phyloP scores from a whole-genome alignment of 805 yeast species.

The Teunomyces kruisii region DNA sequence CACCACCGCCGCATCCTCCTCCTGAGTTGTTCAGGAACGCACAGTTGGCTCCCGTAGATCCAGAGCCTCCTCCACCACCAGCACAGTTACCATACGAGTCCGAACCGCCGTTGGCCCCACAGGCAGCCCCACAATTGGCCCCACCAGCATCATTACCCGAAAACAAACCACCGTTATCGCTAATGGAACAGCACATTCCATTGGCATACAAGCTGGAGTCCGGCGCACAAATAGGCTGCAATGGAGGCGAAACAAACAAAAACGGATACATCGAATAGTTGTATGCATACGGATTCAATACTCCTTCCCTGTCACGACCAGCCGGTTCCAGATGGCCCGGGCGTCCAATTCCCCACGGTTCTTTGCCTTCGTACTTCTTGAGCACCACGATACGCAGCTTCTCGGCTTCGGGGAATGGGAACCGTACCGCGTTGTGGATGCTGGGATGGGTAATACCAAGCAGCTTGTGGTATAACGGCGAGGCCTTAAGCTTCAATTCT shows the following conservation, averaged over 20 bases:
- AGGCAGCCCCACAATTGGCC: background rate
- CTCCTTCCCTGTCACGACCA: no score
- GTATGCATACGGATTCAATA: background rate
- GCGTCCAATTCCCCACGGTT: background rate
- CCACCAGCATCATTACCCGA: conserved; percentile 8
- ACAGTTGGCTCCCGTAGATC: no score
- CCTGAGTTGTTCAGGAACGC: no score
- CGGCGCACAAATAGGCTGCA: conserved; percentile 1
- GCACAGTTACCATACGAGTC: no score
- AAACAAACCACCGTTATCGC: conserved; percentile 8
- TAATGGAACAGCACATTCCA: conserved; percentile 10
- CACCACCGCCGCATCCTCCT: no score
- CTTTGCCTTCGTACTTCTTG: conserved; percentile 5
- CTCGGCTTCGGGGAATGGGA: conserved; percentile 8
- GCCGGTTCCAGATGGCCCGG: no score
- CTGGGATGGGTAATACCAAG: conserved; percentile 14
- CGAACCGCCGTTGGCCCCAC: background rate
- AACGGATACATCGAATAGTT: conserved; percentile 6
- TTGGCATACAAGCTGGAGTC: conserved; percentile 7
- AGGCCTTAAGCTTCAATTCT: background rate
- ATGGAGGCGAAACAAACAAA: conserved; percentile 11
- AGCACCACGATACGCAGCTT: background rate
- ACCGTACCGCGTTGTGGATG: conserved; percentile 13
- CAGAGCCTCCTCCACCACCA: no score
- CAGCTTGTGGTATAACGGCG: conserved; percentile 5